Percentiles rank a stretch among this genome's conserved stretches.
Conservation (phyloP, 768 basidiomycete genomes). For the Lactarius deliciosus region DNA sequence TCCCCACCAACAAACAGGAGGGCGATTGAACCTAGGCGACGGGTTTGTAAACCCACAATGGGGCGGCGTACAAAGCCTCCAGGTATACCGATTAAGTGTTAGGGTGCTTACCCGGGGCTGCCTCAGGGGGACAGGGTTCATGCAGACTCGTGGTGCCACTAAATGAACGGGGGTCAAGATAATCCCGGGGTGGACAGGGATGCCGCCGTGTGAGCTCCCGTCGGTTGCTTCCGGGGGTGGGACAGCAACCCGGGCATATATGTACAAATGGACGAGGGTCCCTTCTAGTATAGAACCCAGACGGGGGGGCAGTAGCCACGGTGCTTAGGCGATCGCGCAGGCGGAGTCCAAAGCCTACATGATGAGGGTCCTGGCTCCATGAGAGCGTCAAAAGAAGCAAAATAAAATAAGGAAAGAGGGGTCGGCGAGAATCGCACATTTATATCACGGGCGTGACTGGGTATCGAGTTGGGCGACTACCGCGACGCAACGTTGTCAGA, state of each 20-base stretch:
- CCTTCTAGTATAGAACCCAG: slow-evolving; percentile 18
- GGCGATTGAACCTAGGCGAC: slow-evolving; percentile 4
- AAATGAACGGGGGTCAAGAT: slow-evolving; percentile 15
- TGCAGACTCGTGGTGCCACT: slow-evolving; percentile 7
- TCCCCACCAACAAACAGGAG: slow-evolving; percentile 3
- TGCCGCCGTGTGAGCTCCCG: slow-evolving; percentile 9
- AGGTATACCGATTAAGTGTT: slow-evolving; percentile 6
- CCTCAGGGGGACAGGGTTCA: slow-evolving; percentile 6
- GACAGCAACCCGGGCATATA: not conserved
- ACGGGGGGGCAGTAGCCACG: slow-evolving; percentile 8
- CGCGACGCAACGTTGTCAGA: not conserved
- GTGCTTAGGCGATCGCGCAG: slow-evolving; percentile 16
- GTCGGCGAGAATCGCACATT: not conserved
- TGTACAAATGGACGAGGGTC: slow-evolving; percentile 12
- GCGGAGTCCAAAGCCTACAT: slow-evolving; percentile 14
- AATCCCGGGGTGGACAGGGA: not conserved
- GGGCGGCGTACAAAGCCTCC: slow-evolving; percentile 2
- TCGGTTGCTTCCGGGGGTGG: slow-evolving; percentile 10
- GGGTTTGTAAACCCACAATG: slow-evolving; percentile 2
- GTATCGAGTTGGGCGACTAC: not conserved
- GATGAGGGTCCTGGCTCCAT: slow-evolving; percentile 5
- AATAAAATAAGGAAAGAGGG: slow-evolving; percentile 2
- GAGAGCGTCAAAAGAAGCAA: slow-evolving; percentile 1
- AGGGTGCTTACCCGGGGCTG: slow-evolving; percentile 10
- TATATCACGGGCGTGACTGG: not conserved